Base-by-base conservation (phyloP, 805 yeast genomes). In the Saccharomycopsis fodiens region DNA sequence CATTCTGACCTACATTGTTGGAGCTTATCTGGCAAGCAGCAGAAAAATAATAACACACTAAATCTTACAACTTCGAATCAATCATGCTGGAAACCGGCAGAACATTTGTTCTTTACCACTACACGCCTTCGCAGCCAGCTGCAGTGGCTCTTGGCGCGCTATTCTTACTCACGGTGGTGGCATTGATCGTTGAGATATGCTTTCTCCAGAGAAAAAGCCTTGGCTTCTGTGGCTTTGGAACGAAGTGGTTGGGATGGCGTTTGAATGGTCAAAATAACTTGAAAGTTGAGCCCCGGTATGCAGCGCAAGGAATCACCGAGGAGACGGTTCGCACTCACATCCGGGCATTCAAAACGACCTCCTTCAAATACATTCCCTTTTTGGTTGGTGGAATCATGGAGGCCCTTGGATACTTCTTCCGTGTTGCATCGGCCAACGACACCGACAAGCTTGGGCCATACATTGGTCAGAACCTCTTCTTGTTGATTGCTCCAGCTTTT, bases 401-500 rank as follows among this genome's bases (percentile, higher is more conserved):
- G 46, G 35, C 47, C 7, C 45, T 57, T 20, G 66, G 65, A 3
- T 62, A 57, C 44, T 44, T 54, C 27, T 57, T 54, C 10, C 56
- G 65, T 51, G 35, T 46, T 16, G 21, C 50, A 3, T 56, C 60
- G 4, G 35, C 44, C 25, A 16, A 43, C 6, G 21, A 59, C 40
- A 25, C 23, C 22, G 32, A 44, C 2, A 29, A 37, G 1, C 16
- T 56, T 13, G 31, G 35, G 2, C 57, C 62, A 1, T 63, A 54
- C 45, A 46, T 58, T 35, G 50, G 56, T 3, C 64, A 63, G 48
- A 35, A 57, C 1, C 46, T 59, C 16, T 48, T 58, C 7, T 35
- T 63, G 31, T 51, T 62, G 34, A 49, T 63, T 27, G 62, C 65
- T 0, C 67, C 67, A 3, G 54, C 65, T 1, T 51, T 62, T 13